Base-by-base conservation (phyloP, 2,329 filamentous ascomycete genomes). In the Claviceps arundinis region DNA sequence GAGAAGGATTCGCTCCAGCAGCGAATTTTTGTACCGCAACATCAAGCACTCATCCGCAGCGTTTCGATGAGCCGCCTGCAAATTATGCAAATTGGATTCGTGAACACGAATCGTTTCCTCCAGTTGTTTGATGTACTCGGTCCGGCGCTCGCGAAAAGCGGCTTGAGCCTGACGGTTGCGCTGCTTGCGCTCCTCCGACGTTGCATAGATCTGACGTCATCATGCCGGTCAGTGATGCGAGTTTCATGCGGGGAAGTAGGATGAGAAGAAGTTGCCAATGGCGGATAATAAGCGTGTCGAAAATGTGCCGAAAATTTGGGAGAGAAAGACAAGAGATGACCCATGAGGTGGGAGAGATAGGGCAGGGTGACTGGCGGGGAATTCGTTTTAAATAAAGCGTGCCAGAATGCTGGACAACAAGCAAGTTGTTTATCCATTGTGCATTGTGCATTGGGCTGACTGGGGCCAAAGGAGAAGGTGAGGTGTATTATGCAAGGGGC, bases 41-140 rank as follows among this genome's bases (percentile, higher is more conserved):
- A 98, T 97, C 64, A 97, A 72, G 67, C 93, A 97, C 70, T 97
- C 93, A 68, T 97, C 93, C 53, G 91, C 89, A 53, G 93, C 93
- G 63, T 82, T 90, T 61, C 93, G 87, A 65, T 97, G 93, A 58
- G 89, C 94, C 63, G 91, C 87, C 70, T 97, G 93, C 55, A 98
- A 77, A 63, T 83, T 95, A 61, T 94, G 87, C 52, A 97, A 76
- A 61, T 89, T 91, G 62, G 94, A 89, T 71, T 98, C 93, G 75
- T 97, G 91, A 60, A 93, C 87, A 64, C 93, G 91, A 70, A 98
- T 97, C 52, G 90, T 95, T 61, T 91, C 89, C 72, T 98, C 93
- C 26, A 98, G 80, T 69, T 98, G 93, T 73, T 97, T 97, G 73
- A 98, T 98, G 69, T 98, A 98, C 74, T 98, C 93, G 52, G 91